Percentiles rank a stretch among this genome's conserved stretches.
These are phyloP conservation scores for Hypericum androsaemum DNA, from an alignment of 345 rosid genomes.

Conservation along the genomic window DNA sequence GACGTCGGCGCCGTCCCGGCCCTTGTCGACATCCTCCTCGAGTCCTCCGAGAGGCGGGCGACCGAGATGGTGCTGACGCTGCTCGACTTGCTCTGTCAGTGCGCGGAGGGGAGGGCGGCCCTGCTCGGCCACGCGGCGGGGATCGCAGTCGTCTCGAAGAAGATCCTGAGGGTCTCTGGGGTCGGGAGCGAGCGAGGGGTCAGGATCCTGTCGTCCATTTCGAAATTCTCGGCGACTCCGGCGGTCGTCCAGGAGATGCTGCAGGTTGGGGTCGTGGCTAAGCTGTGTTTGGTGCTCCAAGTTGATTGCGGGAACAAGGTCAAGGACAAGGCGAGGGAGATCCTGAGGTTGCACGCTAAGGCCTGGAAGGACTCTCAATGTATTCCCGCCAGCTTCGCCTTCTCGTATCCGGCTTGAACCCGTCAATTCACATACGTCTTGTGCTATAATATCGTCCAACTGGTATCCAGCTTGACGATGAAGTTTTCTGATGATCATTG, in stretches of 20 bases:
- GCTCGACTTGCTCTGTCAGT: constrained; percentile 23
- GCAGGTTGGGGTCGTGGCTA: constrained; percentile 58
- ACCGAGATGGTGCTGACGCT: constrained; percentile 33
- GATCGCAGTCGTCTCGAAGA: constrained; percentile 62
- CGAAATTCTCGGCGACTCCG: constrained; percentile 47
- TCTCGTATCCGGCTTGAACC: too few relatives aligned
- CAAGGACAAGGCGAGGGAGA: constrained; percentile 50
- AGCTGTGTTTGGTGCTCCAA: constrained; percentile 60
- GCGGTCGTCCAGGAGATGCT: constrained; percentile 54
- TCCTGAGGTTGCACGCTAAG: constrained; percentile 54
- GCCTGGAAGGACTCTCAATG: constrained; percentile 63
- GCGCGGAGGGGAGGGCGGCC: constrained; percentile 77
- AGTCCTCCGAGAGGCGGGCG: constrained; percentile 35
- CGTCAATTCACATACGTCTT: too few relatives aligned
- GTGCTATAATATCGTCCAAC: too few relatives aligned
- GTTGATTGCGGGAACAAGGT: constrained; percentile 35
- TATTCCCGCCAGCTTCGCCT: neutral
- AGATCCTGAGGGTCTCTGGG: constrained; percentile 60
- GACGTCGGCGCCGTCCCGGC: constrained; percentile 45
- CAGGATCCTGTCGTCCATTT: constrained; percentile 45
- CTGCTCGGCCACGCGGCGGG: constrained; percentile 54
- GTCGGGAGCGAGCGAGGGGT: constrained; percentile 55
- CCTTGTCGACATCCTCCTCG: constrained; percentile 60
- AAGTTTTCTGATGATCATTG: too few relatives aligned
- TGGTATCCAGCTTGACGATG: too few relatives aligned